Evolutionary conservation across 352 stramenopile genomes (phyloP), one percentile per base, ranked within the genome.

Genomic region (Pseudoperonospora humuli): DNA sequence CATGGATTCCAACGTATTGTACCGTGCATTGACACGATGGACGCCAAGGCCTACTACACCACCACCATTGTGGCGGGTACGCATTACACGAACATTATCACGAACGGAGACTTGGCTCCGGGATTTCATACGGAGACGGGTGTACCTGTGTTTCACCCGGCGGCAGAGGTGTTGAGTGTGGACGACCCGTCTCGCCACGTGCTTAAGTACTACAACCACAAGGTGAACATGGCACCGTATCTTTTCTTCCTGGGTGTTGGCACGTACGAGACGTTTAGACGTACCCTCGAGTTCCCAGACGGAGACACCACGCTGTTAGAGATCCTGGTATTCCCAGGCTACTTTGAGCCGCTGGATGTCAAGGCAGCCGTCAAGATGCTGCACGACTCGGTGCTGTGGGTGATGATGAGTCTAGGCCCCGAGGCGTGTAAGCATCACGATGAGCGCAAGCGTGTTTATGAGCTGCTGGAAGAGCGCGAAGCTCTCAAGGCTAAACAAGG

Each of bases 191-290:
- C 60, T 32, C 70, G 75, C 36, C 75, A 87, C 43, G 75, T 62
- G 20, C 59, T 87, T 44, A 87, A 85, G 59, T 87, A 85, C 59
- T 64, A 81, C 62, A 87, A 87, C 55, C 75, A 87, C 61, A 84
- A 64, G 54, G 71, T 86, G n/a, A 86, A 85, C 61, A 88, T 88
- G 75, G 75, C 75, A 20, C 75, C 75, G 45, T 88, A 88, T 50
- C 47, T 88, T 35, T 88, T 88, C 40, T 88, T 88, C 63, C 45
- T 88, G 2, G 73, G 75, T 19, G 73, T 84, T n/a, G 75, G 75
- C 39, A 70, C 72, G 40, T 88, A 86, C 61, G 73, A 84, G 53
- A 86, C 74, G 31, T 88, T 75, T 53, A 68, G 73, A 31, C 67
- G 72, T 27, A 82, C 67, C 14, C 61, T 87, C 11, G 75, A 87